phyloP scores from a whole-genome alignment of 108 stramenopile species.

The Nitzschia sp. region DNA sequence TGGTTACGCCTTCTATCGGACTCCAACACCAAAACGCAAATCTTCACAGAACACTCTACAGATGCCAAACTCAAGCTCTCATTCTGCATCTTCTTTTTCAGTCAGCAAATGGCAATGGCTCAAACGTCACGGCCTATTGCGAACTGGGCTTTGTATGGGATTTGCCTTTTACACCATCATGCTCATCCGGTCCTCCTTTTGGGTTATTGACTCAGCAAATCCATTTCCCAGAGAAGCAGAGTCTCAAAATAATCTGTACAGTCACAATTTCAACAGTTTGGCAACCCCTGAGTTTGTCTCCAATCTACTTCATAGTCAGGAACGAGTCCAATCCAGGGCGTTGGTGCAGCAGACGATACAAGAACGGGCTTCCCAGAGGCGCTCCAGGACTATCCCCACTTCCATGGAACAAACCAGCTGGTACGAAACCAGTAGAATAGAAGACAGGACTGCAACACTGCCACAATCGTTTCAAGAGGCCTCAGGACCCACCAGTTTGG shows the following conservation, averaged over 20 bases:
- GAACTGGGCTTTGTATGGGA: neutral
- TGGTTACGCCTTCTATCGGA: conserved; percentile 4
- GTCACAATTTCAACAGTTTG: too few relatives aligned
- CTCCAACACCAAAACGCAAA: conserved; percentile 1
- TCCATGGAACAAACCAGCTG: neutral
- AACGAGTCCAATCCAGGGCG: conserved; percentile 1
- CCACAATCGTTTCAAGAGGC: neutral
- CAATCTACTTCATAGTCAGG: neutral
- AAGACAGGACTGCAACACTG: neutral
- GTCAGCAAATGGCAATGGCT: neutral
- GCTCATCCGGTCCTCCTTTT: neutral
- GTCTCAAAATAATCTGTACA: too few relatives aligned
- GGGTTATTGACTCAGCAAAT: neutral
- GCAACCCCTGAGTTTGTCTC: neutral
- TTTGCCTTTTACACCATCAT: neutral
- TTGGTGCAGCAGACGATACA: neutral
- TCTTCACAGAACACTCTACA: neutral
- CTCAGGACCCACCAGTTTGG: neutral
- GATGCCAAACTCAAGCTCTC: too few relatives aligned
- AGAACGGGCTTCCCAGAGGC: neutral
- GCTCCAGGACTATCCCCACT: neutral
- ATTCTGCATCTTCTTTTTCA: too few relatives aligned
- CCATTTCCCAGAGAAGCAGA: too few relatives aligned
- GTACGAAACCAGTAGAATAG: conserved; percentile 5
- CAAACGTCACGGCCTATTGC: neutral